Evolutionary conservation across 352 stramenopile genomes (phyloP), one percentile per base, ranked within the genome.

Genomic region (Pythium dissimile): DNA sequence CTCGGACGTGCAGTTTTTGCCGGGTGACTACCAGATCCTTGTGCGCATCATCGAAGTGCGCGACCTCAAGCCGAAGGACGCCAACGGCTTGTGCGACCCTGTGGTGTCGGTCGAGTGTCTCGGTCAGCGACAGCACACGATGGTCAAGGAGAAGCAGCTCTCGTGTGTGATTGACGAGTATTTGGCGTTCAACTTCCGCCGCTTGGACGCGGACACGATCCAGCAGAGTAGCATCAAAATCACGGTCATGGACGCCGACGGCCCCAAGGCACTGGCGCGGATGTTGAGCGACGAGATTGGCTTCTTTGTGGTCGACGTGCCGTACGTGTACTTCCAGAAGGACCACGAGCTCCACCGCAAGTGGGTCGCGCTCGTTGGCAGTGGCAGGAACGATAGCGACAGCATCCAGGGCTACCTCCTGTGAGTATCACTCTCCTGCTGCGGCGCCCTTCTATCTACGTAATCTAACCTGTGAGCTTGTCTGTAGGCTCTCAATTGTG

Each of bases 91-190:
- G 11, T 93, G 80, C 43, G 92, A 98, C 57, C 92, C 92, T 5
- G 87, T 97, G 16, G 72, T 96, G 5, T 80, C 83, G 15, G 80
- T 95, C 15, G 85, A 93, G 59, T 92, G 85, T 37, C 72, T 96
- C 35, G 80, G 76, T 3, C 82, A 95, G 47, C 77, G 79, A 9
- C 77, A 94, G 47, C 73, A 95, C 52, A 94, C 80, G 8, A 67
- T 80, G 38, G 75, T 94, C 52, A 86, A 95, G 73, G 72, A 89
- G 58, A 84, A 95, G 56, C 78, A 89, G 46, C 69, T 90, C 12
- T 92, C 76, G 24, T 92, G 77, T 35, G 84, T 97, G 3, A 97
- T 96, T 71, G 92, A 98, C 64, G 86, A 97, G 58, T 79, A 81
- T 15, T 71, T 97, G 23, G 92, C 92, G 51, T 96, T 98, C 64